A percentile compares a stretch with the other conserved stretches of the same genome.
These are phyloP conservation scores for Amphirosellinia nigrospora DNA, from an alignment of 495 filamentous ascomycete genomes.

Conservation along the genomic window DNA sequence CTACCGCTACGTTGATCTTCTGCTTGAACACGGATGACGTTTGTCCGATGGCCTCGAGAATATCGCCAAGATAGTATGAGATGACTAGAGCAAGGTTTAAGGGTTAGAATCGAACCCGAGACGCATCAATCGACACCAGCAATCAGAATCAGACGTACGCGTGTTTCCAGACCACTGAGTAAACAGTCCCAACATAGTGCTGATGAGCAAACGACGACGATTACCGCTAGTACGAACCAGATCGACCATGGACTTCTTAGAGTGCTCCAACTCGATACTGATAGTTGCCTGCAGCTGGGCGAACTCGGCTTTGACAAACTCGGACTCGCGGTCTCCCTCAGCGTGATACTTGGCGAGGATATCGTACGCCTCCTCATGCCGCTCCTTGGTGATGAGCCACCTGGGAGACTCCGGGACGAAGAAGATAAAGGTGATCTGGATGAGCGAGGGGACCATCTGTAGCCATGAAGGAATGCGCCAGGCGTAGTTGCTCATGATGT, in stretches of 20 bases:
- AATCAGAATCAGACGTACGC: conserved; percentile 13
- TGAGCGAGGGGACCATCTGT: conserved; percentile 60
- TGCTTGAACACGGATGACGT: conserved; percentile 58
- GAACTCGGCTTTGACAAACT: conserved; percentile 58
- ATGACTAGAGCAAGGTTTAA: conserved; percentile 38
- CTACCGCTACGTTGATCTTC: conserved; percentile 60
- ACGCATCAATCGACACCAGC: background rate
- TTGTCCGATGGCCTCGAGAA: conserved; percentile 56
- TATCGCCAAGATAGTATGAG: conserved; percentile 61
- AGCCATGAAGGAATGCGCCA: conserved; percentile 71
- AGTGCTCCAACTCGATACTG: conserved; percentile 52
- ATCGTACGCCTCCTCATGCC: conserved; percentile 57
- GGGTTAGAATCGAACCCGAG: background rate
- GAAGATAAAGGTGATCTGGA: conserved; percentile 62
- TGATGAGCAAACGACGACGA: conserved; percentile 55
- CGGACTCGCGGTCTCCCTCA: conserved; percentile 56
- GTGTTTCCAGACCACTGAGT: conserved; percentile 60
- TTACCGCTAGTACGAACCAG: conserved; percentile 54
- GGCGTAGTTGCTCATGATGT: conserved; percentile 61
- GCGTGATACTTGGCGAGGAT: conserved; percentile 64
- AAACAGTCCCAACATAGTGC: conserved; percentile 61
- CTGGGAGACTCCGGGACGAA: conserved; percentile 61
- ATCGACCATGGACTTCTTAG: conserved; percentile 56
- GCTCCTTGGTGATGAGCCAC: conserved; percentile 59
- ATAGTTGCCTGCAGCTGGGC: conserved; percentile 61